These are phyloP conservation scores for Truncatella angustata DNA, from an alignment of 2,329 filamentous ascomycete genomes.

Conservation along the genomic window DNA sequence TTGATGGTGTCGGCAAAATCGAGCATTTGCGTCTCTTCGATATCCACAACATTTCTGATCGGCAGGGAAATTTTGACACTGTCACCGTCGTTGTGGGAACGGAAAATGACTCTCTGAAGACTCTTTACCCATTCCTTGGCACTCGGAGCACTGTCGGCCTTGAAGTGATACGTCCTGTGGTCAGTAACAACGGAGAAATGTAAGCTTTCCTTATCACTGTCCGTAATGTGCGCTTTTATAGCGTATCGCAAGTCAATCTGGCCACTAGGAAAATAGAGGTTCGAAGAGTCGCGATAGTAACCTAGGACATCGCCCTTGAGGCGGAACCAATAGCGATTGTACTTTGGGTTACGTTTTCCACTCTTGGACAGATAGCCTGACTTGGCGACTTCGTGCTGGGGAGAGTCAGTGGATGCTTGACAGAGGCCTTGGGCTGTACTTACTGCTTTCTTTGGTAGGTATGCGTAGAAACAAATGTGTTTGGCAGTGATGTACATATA, in stretches of 20 bases:
- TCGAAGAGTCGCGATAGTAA: constrained; percentile 80
- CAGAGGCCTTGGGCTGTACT: constrained; percentile 26
- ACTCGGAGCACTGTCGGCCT: constrained; percentile 80
- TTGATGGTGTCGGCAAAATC: constrained; percentile 94
- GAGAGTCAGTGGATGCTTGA: neutral
- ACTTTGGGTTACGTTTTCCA: constrained; percentile 83
- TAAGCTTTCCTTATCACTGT: constrained; percentile 73
- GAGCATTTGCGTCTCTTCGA: constrained; percentile 87
- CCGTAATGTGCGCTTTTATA: constrained; percentile 76
- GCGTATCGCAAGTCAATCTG: constrained; percentile 91
- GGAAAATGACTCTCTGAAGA: constrained; percentile 90
- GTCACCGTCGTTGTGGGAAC: constrained; percentile 93
- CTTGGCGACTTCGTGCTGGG: constrained; percentile 70
- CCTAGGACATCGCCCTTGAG: constrained; percentile 89
- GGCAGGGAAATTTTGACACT: constrained; percentile 95
- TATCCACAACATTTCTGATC: constrained; percentile 83
- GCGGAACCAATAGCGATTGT: constrained; percentile 89
- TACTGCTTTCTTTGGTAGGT: constrained; percentile 89
- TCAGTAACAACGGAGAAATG: constrained; percentile 81
- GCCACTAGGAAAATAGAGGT: constrained; percentile 87
- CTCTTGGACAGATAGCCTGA: constrained; percentile 87
- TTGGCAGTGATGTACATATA: constrained; percentile 93
- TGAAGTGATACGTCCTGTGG: constrained; percentile 81
- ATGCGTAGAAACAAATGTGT: constrained; percentile 96
- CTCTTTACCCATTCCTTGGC: constrained; percentile 97